Conservation (phyloP, 2,329 filamentous ascomycete species). For the Calonectria honghensis region DNA sequence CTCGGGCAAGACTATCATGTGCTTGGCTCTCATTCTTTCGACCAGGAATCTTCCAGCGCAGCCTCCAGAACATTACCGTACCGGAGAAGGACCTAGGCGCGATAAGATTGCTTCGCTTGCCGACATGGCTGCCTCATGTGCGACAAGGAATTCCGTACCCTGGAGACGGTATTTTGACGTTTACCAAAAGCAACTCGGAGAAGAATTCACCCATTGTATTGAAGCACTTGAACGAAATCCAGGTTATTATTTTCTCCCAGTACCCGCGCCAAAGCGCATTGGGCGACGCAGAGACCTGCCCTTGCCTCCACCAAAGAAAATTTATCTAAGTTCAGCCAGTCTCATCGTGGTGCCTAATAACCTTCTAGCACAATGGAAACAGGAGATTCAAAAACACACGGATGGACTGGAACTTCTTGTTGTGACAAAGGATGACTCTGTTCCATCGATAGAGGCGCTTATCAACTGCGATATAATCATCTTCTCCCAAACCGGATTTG, state of each 20-base stretch:
- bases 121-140: conserved; percentile 84
- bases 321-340: conserved; percentile 81
- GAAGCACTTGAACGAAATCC: conserved; percentile 74
- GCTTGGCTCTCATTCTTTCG: conserved; percentile 84
- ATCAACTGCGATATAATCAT: conserved; percentile 84
- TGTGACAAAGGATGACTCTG: conserved; percentile 71
- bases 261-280: conserved; percentile 60
- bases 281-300: conserved; percentile 43
- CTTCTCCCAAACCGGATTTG: conserved; percentile 84
- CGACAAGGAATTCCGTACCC: conserved; percentile 80
- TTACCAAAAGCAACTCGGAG: conserved; percentile 65
- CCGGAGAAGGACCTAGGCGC: conserved; percentile 61
- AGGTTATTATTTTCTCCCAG: conserved; percentile 75
- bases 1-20: conserved; percentile 91
- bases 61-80: conserved; percentile 77
- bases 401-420: conserved; percentile 78
- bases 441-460: conserved; percentile 77
- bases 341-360: conserved; percentile 90
- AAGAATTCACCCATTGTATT: conserved; percentile 73
- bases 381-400: conserved; percentile 88
- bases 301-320: conserved; percentile 63
- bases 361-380: conserved; percentile 87
- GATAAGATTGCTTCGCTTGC: conserved; percentile 76
- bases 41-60: conserved; percentile 81
- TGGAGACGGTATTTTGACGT: conserved; percentile 80